Conservation (phyloP, 2,329 filamentous ascomycete genomes). For the Beauveria pseudobassiana region DNA sequence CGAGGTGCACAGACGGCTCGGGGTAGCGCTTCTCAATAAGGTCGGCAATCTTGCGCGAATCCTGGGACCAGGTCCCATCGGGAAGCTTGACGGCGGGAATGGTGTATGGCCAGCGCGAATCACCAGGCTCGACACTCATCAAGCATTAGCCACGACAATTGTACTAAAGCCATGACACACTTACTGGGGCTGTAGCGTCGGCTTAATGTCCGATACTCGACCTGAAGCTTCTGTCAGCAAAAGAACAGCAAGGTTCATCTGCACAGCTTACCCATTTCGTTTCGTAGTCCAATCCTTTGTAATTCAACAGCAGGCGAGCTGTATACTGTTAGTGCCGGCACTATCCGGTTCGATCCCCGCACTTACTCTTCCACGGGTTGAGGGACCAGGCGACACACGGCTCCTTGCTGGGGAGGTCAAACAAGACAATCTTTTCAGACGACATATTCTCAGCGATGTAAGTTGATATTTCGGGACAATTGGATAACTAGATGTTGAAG, state of each 20-base stretch:
- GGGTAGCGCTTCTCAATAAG: slow-evolving; percentile 54
- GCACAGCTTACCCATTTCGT: slow-evolving; percentile 49
- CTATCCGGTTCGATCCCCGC: not conserved
- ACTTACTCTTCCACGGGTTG: slow-evolving; percentile 64
- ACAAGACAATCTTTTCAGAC: slow-evolving; percentile 40
- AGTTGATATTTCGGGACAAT: not conserved
- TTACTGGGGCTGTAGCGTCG: slow-evolving; percentile 47
- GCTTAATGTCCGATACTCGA: slow-evolving; percentile 58
- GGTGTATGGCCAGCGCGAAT: slow-evolving; percentile 32
- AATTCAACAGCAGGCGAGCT: slow-evolving; percentile 62
- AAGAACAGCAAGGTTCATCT: not conserved
- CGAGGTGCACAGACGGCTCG: slow-evolving; percentile 48
- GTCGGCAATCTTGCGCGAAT: slow-evolving; percentile 52
- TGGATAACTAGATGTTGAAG: not conserved
- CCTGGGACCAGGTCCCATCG: slow-evolving; percentile 54
- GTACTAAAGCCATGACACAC: slow-evolving; percentile 15
- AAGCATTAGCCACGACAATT: not conserved
- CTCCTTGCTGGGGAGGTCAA: slow-evolving; percentile 52
- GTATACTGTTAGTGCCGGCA: not conserved
- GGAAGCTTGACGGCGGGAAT: slow-evolving; percentile 49
- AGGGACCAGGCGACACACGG: slow-evolving; percentile 50
- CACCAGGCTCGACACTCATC: not conserved
- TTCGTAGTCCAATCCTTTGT: slow-evolving; percentile 58
- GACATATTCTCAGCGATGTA: not conserved
- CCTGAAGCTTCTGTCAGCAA: slow-evolving; percentile 18